These are phyloP conservation scores for Linaria vulgaris DNA, from an alignment of 257 asterid genomes.

Conservation along the genomic window DNA sequence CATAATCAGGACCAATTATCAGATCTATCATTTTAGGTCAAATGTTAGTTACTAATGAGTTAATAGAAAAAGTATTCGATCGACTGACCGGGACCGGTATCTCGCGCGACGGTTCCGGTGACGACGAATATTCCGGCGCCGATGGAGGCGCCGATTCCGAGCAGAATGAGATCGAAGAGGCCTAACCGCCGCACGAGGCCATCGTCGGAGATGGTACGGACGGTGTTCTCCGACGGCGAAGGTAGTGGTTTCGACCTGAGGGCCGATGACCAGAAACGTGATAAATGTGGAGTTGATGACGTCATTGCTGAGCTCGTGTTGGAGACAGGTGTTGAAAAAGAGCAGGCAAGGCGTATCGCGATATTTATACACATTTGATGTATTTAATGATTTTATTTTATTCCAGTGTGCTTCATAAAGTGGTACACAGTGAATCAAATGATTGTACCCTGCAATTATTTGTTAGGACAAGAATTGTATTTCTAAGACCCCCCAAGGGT, in stretches of 20 bases:
- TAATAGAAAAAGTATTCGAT: background rate
- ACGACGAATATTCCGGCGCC: slow-evolving; percentile 97
- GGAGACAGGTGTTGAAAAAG: too few relatives aligned
- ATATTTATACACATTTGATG: too few relatives aligned
- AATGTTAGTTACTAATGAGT: background rate
- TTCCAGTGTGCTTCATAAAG: too few relatives aligned
- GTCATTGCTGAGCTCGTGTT: too few relatives aligned
- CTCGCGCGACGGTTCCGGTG: slow-evolving; percentile 97
- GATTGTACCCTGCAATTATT: too few relatives aligned
- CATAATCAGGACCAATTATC: too few relatives aligned
- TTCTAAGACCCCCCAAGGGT: too few relatives aligned
- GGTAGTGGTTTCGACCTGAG: slow-evolving; percentile 58
- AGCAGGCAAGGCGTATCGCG: too few relatives aligned
- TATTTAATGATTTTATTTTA: too few relatives aligned
- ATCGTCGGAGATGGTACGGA: slow-evolving; percentile 44
- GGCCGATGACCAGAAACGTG: slow-evolving; percentile 83
- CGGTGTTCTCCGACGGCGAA: slow-evolving; percentile 41
- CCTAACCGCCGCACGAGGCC: slow-evolving; percentile 82
- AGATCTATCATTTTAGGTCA: too few relatives aligned
- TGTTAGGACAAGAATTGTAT: too few relatives aligned
- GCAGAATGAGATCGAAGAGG: slow-evolving; percentile 72
- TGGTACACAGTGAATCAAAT: too few relatives aligned
- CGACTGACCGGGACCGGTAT: slow-evolving; percentile 87
- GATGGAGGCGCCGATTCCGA: slow-evolving; percentile 94
- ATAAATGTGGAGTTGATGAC: slow-evolving; percentile 33